Conservation (phyloP, 176 grass and related monocot species). For the Lolium rigidum region DNA sequence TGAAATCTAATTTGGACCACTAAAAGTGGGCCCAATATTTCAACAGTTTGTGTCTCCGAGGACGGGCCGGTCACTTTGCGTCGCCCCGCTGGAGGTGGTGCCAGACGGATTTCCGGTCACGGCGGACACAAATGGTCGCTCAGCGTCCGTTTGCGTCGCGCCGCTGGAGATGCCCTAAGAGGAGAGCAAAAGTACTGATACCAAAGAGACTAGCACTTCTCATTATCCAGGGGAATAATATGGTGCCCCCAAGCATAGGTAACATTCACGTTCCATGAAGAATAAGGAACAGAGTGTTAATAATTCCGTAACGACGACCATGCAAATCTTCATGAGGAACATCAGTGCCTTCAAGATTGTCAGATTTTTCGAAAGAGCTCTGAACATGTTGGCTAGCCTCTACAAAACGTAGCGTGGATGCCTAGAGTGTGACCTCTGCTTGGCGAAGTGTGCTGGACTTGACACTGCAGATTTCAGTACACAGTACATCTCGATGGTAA, state of each 20-base stretch:
- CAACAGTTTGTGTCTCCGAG: too few relatives aligned
- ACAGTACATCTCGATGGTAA: neutral
- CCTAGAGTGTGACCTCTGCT: neutral
- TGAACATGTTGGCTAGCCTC: neutral
- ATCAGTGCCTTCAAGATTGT: neutral
- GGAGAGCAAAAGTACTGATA: neutral
- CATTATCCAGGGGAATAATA: neutral
- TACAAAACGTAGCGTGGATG: too few relatives aligned
- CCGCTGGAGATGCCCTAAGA: neutral
- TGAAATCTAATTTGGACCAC: too few relatives aligned
- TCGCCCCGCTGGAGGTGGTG: too few relatives aligned
- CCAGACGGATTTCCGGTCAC: too few relatives aligned
- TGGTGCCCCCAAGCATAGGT: neutral
- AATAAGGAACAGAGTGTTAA: neutral
- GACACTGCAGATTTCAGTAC: slow-evolving; percentile 4
- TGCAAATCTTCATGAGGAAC: neutral
- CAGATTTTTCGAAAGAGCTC: neutral
- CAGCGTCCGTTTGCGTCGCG: too few relatives aligned
- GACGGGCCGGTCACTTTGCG: too few relatives aligned
- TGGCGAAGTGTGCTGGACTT: neutral
- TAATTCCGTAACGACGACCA: neutral
- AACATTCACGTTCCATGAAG: neutral
- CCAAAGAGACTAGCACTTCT: neutral
- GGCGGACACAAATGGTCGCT: too few relatives aligned
- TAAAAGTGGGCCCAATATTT: too few relatives aligned